These are phyloP conservation scores for Clonostachys rosea DNA, from an alignment of 2,329 filamentous ascomycete species.

Conservation along the genomic window DNA sequence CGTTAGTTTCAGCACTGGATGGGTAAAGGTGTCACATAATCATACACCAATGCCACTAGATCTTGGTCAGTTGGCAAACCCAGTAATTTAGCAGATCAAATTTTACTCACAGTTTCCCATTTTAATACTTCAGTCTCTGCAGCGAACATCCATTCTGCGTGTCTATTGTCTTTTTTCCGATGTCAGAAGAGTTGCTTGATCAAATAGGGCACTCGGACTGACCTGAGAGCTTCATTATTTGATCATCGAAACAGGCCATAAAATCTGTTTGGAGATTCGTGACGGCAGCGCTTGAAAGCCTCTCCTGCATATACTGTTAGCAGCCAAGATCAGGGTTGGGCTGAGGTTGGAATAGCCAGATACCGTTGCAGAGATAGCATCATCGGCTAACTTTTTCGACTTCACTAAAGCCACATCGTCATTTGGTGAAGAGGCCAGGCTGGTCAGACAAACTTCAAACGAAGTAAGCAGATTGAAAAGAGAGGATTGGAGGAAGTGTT, in stretches of 20 bases:
- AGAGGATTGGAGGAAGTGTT: constrained; percentile 16
- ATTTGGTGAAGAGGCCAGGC: no score
- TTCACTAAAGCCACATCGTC: no score
- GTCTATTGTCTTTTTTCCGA: constrained; percentile 2
- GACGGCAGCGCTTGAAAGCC: neutral
- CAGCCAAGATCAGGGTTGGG: neutral
- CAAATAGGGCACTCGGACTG: neutral
- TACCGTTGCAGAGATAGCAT: no score
- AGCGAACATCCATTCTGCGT: constrained; percentile 8
- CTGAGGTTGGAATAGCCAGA: neutral
- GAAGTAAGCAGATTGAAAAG: constrained; percentile 18
- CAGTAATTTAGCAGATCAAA: neutral
- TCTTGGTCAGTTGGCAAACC: neutral
- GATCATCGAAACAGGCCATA: constrained; percentile 7
- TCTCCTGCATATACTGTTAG: constrained; percentile 6
- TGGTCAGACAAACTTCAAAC: constrained; percentile 11
- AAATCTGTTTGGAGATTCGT: constrained; percentile 2
- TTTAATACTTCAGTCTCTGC: constrained; percentile 6
- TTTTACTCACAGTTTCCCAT: constrained; percentile 10
- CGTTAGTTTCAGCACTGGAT: constrained; percentile 1
- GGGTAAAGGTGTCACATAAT: no score
- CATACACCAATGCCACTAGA: constrained; percentile 14
- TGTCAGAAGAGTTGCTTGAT: neutral
- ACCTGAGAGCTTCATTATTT: constrained; percentile 10
- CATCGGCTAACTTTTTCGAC: no score